Base-by-base conservation (phyloP, 768 basidiomycete species). In the Arthromyces matolae region DNA sequence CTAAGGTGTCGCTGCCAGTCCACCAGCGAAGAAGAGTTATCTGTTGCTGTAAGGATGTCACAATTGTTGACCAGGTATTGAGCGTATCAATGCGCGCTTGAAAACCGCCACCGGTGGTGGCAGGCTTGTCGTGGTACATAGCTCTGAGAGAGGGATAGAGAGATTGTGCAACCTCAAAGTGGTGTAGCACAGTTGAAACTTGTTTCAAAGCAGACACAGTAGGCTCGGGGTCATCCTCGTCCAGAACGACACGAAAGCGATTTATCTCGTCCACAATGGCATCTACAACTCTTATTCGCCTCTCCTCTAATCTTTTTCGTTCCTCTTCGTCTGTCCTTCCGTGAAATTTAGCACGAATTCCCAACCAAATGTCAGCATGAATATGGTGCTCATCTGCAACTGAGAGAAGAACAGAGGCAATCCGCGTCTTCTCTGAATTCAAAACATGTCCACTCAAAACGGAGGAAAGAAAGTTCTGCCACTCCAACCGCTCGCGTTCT, bases 391-490 rank as follows among this genome's bases (percentile, higher is more conserved):
- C 83, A 48, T 89, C 84, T 7, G 75, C 75, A 16, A 80, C 77
- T 18, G 82, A 78, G 53, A 86, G 81, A 41, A 92, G 71, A 13
- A 83, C 88, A 38, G 83, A 83, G 23, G 88, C 87, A 50, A 97
- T 93, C 47, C 96, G 82, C 20, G 88, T 89, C 69, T 93, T 96
- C 70, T 98, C 96, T 0, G 91, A 88, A 63, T 87, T 91, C 54
- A 99, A 80, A 9, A 99, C 93, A 59, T 98, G 94, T 8, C 96
- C 94, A 24, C 82, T 81, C 37, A 99, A 76, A 20, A 98, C 95
- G 24, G 93, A 95, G 10, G 90, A 81, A 25, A 98, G 80, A 83
- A 97, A 87, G 14, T 86, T 86, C 66, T 94, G 93, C 96, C 96
- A 98, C 66, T 96, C 93, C 39, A 94, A 66, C 22, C 94, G 76